These are phyloP conservation scores for Malassezia vespertilionis DNA, from an alignment of 1,284 basidiomycete genomes.

Conservation along the genomic window DNA sequence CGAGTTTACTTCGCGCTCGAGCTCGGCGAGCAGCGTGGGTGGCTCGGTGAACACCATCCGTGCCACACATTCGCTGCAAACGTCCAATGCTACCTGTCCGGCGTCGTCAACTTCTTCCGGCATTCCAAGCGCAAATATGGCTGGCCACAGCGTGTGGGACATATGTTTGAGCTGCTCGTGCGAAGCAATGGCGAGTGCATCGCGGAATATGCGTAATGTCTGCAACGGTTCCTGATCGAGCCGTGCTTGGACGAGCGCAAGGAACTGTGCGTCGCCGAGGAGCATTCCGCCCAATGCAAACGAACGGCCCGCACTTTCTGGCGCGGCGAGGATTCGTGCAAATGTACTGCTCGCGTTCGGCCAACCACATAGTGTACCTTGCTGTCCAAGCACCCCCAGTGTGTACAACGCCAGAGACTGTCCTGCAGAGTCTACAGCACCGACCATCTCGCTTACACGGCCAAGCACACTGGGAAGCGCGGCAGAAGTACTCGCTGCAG, in stretches of 20 bases:
- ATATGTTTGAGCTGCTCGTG: constrained; percentile 68
- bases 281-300: constrained; percentile 69
- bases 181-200: constrained; percentile 84
- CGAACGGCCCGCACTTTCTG: constrained; percentile 29
- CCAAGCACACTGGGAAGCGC: constrained; percentile 20
- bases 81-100: constrained; percentile 18
- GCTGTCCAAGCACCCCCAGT: constrained; percentile 31
- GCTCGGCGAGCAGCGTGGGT: constrained; percentile 60
- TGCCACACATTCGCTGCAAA: constrained; percentile 67
- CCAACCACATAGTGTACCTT: constrained; percentile 32
- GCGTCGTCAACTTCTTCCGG: constrained; percentile 55
- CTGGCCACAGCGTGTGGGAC: constrained; percentile 77
- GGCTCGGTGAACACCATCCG: constrained; percentile 86
- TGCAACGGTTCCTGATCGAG: not conserved
- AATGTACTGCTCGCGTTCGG: constrained; percentile 14
- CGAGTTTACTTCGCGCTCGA: constrained; percentile 58
- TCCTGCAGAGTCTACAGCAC: constrained; percentile 4
- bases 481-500: constrained; percentile 20
- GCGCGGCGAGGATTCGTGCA: constrained; percentile 24
- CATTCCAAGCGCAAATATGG: constrained; percentile 55
- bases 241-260: not conserved
- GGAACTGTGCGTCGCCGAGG: constrained; percentile 65
- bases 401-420: constrained; percentile 29
- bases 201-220: constrained; percentile 62
- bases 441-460: constrained; percentile 5